Percentiles rank a stretch among this genome's conserved stretches.
Evolutionary conservation across 805 yeast genomes (phyloP).

Genomic region (Nakazawaea wyomingensis): DNA sequence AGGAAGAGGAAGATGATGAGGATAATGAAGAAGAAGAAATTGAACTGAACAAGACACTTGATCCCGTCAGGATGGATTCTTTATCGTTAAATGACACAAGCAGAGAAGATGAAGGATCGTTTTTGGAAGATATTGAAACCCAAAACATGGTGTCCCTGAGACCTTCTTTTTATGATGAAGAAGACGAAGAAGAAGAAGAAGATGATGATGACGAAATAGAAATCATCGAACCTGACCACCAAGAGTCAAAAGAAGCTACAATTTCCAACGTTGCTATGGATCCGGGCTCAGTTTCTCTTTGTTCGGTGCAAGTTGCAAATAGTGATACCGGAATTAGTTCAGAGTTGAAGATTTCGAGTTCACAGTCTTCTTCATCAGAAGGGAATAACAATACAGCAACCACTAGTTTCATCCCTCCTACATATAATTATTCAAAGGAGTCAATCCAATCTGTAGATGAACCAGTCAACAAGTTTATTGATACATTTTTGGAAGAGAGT

Average conservation of each 20-base stretch:
- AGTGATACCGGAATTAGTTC: slow-evolving; percentile 3
- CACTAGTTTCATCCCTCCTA: slow-evolving; percentile 43
- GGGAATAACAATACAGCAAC: slow-evolving; percentile 27
- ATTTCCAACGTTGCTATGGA: slow-evolving; percentile 1
- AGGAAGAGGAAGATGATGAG: background rate
- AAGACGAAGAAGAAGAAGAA: background rate
- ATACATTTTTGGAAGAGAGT: slow-evolving; percentile 11
- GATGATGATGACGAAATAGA: background rate
- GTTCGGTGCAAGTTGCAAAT: background rate
- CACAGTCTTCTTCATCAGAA: slow-evolving; percentile 8
- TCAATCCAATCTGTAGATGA: slow-evolving; percentile 8
- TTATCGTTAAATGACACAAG: background rate
- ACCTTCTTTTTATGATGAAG: background rate
- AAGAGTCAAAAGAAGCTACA: background rate
- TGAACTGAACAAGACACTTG: background rate
- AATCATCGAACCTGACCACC: background rate
- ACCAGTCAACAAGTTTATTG: slow-evolving; percentile 10
- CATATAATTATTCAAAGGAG: slow-evolving; percentile 2
- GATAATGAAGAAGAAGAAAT: no score
- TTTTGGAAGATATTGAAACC: no score
- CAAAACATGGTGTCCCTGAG: background rate
- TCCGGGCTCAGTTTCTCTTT: slow-evolving; percentile 5
- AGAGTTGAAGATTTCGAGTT: slow-evolving; percentile 5
- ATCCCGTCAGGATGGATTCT: background rate
- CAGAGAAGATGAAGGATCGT: no score